A percentile compares a stretch with the other conserved stretches of the same genome.
Conservation (phyloP, 2,329 filamentous ascomycete species). For the Ramichloridium luteum region DNA sequence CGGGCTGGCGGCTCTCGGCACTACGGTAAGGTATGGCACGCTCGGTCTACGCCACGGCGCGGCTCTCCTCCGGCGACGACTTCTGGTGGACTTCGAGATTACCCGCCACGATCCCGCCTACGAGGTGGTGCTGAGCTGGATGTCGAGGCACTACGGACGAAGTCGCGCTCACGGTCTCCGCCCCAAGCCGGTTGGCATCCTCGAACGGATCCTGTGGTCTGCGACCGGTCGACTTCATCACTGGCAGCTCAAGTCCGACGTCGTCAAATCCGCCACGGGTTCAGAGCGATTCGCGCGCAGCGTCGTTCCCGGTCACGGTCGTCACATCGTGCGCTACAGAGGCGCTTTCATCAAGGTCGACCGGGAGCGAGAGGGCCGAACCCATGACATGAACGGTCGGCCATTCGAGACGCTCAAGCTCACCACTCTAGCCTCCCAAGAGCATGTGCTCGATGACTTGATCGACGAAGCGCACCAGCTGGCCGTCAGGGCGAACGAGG, state of each 20-base stretch:
- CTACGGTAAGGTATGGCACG: slow-evolving; percentile 67
- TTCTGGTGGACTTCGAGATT: slow-evolving; percentile 93
- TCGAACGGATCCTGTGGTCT: slow-evolving; percentile 44
- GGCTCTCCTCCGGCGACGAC: slow-evolving; percentile 64
- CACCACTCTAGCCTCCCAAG: slow-evolving; percentile 80
- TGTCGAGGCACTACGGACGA: slow-evolving; percentile 50
- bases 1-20: slow-evolving; percentile 79
- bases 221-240: slow-evolving; percentile 51
- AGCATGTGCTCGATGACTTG: slow-evolving; percentile 78
- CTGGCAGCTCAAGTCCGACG: slow-evolving; percentile 52
- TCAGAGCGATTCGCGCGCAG: slow-evolving; percentile 69
- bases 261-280: slow-evolving; percentile 51
- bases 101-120: slow-evolving; percentile 89
- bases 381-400: slow-evolving; percentile 67
- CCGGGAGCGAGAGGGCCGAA: slow-evolving; percentile 68
- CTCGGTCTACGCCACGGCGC: slow-evolving; percentile 60
- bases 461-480: slow-evolving; percentile 78
- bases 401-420: slow-evolving; percentile 91
- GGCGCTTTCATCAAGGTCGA: slow-evolving; percentile 80
- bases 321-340: slow-evolving; percentile 75
- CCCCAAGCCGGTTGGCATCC: slow-evolving; percentile 30
- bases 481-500: slow-evolving; percentile 68
- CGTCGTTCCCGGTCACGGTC: slow-evolving; percentile 80
- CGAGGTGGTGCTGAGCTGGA: slow-evolving; percentile 87
- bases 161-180: slow-evolving; percentile 23